Conservation (phyloP, 1,284 basidiomycete species). For the Ustilago tritici region DNA sequence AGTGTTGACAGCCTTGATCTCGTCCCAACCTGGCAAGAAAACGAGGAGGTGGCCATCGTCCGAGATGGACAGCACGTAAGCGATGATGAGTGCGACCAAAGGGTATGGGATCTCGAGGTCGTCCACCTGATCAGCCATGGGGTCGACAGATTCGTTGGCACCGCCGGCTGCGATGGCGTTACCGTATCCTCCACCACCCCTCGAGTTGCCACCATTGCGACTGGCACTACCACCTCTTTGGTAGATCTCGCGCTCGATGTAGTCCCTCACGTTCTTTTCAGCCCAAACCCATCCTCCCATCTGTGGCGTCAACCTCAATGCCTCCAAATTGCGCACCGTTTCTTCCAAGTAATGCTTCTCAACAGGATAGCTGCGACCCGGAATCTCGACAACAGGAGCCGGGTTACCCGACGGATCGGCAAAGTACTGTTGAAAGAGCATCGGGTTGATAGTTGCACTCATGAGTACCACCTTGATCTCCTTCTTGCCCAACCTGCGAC, state of each 20-base stretch:
- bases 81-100: conserved; percentile 84
- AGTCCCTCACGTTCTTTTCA: conserved; percentile 82
- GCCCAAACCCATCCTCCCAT: conserved; percentile 78
- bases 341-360: conserved; percentile 85
- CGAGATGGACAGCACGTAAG: conserved; percentile 81
- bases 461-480: conserved; percentile 91
- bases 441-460: conserved; percentile 94
- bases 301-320: conserved; percentile 57
- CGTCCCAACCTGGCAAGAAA: conserved; percentile 92
- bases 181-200: conserved; percentile 26
- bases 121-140: conserved; percentile 72
- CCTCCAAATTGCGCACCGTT: conserved; percentile 72
- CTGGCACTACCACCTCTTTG: conserved; percentile 37
- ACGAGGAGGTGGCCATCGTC: conserved; percentile 90
- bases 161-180: conserved; percentile 6
- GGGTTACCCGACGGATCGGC: conserved; percentile 73
- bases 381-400: conserved; percentile 84
- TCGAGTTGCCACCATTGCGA: conserved; percentile 20
- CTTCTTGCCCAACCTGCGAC: conserved; percentile 77
- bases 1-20: conserved; percentile 84
- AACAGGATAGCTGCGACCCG: conserved; percentile 93
- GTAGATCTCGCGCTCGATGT: conserved; percentile 77
- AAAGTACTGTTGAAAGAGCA: conserved; percentile 90
- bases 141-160: conserved; percentile 55
- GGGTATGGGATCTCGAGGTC: conserved; percentile 86